Base-by-base conservation (phyloP, 768 basidiomycete genomes). In the Lactarius tabidus region DNA sequence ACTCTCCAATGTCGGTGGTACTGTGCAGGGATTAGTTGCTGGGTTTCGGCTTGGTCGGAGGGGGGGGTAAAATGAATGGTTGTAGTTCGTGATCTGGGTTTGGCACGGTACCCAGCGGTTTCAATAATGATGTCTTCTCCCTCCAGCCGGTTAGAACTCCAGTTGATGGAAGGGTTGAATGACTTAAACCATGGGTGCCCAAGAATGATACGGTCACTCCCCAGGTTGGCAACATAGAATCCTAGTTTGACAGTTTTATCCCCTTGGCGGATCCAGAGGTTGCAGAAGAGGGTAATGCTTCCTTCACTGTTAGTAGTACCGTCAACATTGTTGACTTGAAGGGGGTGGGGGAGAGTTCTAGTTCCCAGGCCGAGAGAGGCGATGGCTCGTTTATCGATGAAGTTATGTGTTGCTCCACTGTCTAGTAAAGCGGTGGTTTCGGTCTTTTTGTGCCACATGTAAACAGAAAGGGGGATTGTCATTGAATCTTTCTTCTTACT, bases 261-360 rank as follows among this genome's bases (percentile, higher is more conserved):
- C 14, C 48, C 48, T 6, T 18, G 7, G 23, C n/a, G 1, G 3
- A 51, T 9, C 23, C 45, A 23, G 5, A 51, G 26, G 26, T 51
- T 28, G 14, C 48, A 51, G 8, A 26, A 51, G 4, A 1, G 1
- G 0, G 14, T 51, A 5, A 51, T 23, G 14, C 2, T 26, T 26
- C 48, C 26, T n/a, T n/a, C 48, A 0, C 6, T 3, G 14, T 51
- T 51, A 6, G n/a, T n/a, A n/a, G 23, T 51, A 4, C 48, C 23
- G n/a, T 51, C 48, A 1, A 51, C 48, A 23, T 51, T 51, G 2
- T 51, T 18, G 17, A 41, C 39, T 18, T 2, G 2, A 2, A 17
- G 17, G 1, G 17, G 2, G 0, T 41, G 17, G 5, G 0, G 0
- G 4, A 51, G 48, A 3, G 9, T 2, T 3, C 23, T 3, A 0